phyloP scores from a whole-genome alignment of 768 basidiomycete genomes.

The Lyophyllum atratum region DNA sequence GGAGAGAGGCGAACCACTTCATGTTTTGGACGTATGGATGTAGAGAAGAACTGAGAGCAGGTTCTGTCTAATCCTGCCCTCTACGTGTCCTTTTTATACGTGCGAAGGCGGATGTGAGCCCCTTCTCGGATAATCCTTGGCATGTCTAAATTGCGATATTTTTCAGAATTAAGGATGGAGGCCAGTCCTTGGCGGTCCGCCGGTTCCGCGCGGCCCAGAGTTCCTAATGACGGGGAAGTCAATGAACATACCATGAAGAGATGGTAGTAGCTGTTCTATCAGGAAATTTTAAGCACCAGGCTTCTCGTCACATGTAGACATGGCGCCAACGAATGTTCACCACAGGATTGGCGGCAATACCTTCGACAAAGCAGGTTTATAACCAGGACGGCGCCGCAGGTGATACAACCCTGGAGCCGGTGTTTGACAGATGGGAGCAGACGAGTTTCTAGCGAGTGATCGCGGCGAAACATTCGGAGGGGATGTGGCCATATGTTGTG shows the following conservation, averaged over 20 bases:
- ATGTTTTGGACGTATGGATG: slow-evolving; percentile 3
- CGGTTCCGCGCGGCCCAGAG: slow-evolving; percentile 10
- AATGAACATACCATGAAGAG: background rate
- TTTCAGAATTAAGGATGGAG: background rate
- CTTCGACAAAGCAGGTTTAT: background rate
- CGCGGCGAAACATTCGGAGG: slow-evolving; percentile 3
- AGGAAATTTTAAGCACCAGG: background rate
- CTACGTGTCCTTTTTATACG: slow-evolving; percentile 4
- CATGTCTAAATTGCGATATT: background rate
- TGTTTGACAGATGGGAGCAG: background rate
- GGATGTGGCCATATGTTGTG: background rate
- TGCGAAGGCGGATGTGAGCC: background rate
- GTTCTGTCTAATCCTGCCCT: slow-evolving; percentile 2
- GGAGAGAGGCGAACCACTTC: slow-evolving; percentile 24
- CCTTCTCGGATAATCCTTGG: slow-evolving; percentile 2
- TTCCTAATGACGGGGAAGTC: background rate
- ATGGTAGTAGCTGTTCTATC: background rate
- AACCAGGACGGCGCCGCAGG: background rate
- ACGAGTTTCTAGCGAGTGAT: background rate
- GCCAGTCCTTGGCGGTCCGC: slow-evolving; percentile 12
- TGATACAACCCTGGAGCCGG: background rate
- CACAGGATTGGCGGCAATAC: background rate
- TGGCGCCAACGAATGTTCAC: background rate
- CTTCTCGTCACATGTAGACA: background rate
- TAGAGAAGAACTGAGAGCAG: slow-evolving; percentile 2